Conservation (phyloP, 495 filamentous ascomycete species). For the Talaromyces thailandensis region DNA sequence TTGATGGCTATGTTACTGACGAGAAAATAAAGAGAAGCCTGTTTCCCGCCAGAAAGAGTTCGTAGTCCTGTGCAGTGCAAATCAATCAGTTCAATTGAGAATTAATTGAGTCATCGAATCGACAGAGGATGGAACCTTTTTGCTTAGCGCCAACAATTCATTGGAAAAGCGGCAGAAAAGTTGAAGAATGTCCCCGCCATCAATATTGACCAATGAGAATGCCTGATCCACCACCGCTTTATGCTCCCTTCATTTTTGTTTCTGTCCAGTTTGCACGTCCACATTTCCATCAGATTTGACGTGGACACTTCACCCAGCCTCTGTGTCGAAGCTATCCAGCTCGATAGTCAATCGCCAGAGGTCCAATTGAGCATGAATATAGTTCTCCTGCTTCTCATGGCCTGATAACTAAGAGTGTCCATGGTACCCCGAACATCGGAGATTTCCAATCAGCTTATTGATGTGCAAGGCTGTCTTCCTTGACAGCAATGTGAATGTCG, state of each 20-base stretch:
- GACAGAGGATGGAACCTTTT: constrained; percentile 1
- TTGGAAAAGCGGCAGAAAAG: neutral
- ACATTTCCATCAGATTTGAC: neutral
- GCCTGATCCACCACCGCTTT: neutral
- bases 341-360: neutral
- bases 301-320: neutral
- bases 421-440: neutral
- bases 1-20: neutral
- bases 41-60: neutral
- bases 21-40: neutral
- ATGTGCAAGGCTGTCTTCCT: neutral
- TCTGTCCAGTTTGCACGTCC: neutral
- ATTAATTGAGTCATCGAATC: neutral
- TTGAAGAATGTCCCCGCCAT: neutral
- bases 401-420: neutral
- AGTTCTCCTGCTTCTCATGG: neutral
- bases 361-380: neutral
- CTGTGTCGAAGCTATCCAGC: neutral
- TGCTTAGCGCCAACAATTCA: constrained; percentile 10
- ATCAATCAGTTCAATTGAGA: neutral
- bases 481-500: neutral
- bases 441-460: neutral
- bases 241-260: neutral
- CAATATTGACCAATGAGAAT: neutral
- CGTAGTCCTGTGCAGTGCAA: neutral